Evolutionary conservation across 192 early-diverging fungal species (phyloP).

Genomic region (Jimgerdemannia lactiflua): DNA sequence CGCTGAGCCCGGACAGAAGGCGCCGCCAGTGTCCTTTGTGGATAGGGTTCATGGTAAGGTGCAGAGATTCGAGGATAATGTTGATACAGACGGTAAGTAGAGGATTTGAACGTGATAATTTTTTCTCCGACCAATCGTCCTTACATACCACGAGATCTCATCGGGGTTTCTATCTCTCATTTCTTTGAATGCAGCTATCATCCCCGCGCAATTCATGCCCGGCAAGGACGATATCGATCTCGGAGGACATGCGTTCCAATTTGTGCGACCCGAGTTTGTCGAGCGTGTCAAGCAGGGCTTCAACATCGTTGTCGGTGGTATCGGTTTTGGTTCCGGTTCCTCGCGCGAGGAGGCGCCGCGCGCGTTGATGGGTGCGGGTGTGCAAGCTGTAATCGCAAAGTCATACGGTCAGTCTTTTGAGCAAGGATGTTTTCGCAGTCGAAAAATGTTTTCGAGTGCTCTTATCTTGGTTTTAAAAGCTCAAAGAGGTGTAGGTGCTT

Average conservation of each 20-base stretch:
- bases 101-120: neutral
- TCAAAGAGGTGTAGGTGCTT: no score
- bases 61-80: constrained; percentile 72
- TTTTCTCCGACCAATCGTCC: no score
- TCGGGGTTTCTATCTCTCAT: no score
- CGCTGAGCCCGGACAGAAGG: constrained; percentile 19
- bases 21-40: neutral
- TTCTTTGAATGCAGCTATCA: neutral
- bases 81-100: constrained; percentile 64
- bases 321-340: constrained; percentile 74
- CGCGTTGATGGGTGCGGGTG: constrained; percentile 62
- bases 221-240: constrained; percentile 67
- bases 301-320: constrained; percentile 68
- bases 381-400: constrained; percentile 81
- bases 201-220: constrained; percentile 61
- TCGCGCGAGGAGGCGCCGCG: constrained; percentile 80
- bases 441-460: no score
- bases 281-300: constrained; percentile 59
- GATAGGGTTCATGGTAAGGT: constrained; percentile 58
- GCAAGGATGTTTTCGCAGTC: no score
- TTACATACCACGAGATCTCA: no score
- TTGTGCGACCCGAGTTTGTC: constrained; percentile 74
- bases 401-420: constrained; percentile 37
- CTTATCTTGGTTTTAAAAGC: no score
- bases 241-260: constrained; percentile 68